Conservation (phyloP, 2,329 filamentous ascomycete species). For the Colletotrichum aenigma region DNA sequence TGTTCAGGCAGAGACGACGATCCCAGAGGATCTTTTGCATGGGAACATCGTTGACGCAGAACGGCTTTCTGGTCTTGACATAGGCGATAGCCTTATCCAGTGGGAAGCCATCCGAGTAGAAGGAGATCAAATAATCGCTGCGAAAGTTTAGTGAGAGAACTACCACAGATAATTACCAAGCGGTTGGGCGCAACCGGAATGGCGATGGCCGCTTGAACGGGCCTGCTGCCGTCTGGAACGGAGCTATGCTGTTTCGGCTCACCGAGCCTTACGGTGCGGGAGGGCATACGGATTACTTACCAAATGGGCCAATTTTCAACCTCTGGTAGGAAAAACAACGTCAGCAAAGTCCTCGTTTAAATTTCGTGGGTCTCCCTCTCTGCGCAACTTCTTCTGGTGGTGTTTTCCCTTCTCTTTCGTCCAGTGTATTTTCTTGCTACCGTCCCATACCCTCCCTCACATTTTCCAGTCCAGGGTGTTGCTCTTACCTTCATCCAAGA, state of each 20-base stretch:
- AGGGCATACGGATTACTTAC: slow-evolving; percentile 41
- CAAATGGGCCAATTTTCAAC: slow-evolving; percentile 96
- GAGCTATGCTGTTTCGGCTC: slow-evolving; percentile 36
- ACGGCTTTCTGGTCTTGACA: slow-evolving; percentile 89
- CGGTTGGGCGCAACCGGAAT: neutral
- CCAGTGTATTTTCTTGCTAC: neutral
- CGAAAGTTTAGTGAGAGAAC: neutral
- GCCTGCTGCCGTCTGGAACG: slow-evolving; percentile 11
- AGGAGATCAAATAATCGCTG: slow-evolving; percentile 92
- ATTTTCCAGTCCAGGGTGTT: neutral
- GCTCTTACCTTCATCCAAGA: slow-evolving; percentile 80
- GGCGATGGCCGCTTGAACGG: neutral
- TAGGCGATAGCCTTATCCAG: slow-evolving; percentile 97
- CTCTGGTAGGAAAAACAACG: slow-evolving; percentile 46
- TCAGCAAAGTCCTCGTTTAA: neutral
- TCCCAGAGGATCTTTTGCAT: slow-evolving; percentile 99
- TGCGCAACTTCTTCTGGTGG: neutral
- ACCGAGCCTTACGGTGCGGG: slow-evolving; percentile 29
- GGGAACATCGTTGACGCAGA: slow-evolving; percentile 95
- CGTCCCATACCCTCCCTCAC: neutral
- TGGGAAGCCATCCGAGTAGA: slow-evolving; percentile 97
- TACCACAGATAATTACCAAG: neutral
- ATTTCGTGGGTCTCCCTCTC: neutral
- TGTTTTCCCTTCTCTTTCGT: neutral
- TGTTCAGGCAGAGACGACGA: slow-evolving; percentile 83